Evolutionary conservation across 768 basidiomycete species (phyloP).

Genomic region (Xanthoconium stramineum): DNA sequence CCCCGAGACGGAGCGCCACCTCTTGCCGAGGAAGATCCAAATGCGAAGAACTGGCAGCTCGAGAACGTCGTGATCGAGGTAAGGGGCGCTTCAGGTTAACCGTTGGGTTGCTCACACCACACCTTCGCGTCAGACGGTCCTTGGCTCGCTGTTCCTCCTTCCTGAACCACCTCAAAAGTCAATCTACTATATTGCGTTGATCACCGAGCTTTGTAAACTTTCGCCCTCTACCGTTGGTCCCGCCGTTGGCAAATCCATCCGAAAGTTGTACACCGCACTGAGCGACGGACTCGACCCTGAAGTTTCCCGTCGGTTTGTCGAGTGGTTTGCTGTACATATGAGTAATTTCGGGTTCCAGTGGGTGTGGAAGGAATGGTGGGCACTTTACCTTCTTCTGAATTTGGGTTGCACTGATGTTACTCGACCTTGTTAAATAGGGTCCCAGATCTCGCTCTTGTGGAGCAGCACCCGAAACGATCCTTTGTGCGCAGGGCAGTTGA

Average conservation of each 20-base stretch:
- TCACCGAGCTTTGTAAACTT: constrained; percentile 94
- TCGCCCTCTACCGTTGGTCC: constrained; percentile 91
- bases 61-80: constrained; percentile 91
- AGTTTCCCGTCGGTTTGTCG: constrained; percentile 73
- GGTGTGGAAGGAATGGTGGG: constrained; percentile 99
- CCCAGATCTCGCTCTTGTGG: constrained; percentile 70
- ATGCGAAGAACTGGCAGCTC: constrained; percentile 76
- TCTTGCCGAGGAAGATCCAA: constrained; percentile 43
- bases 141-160: constrained; percentile 70
- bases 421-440: constrained; percentile 54
- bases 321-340: constrained; percentile 97
- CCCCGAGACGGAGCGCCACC: constrained; percentile 61
- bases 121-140: constrained; percentile 50
- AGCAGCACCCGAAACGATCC: constrained; percentile 80
- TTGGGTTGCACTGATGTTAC: not conserved
- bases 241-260: constrained; percentile 92
- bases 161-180: constrained; percentile 76
- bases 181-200: constrained; percentile 82
- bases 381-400: not conserved
- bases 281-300: constrained; percentile 88
- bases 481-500: constrained; percentile 88
- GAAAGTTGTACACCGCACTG: constrained; percentile 77
- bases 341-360: constrained; percentile 97
- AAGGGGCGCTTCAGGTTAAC: constrained; percentile 7
- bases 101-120: not conserved